Percentiles rank a stretch among this genome's conserved stretches.
These are phyloP conservation scores for Candida patagonica DNA, from an alignment of 805 yeast species.

Conservation along the genomic window DNA sequence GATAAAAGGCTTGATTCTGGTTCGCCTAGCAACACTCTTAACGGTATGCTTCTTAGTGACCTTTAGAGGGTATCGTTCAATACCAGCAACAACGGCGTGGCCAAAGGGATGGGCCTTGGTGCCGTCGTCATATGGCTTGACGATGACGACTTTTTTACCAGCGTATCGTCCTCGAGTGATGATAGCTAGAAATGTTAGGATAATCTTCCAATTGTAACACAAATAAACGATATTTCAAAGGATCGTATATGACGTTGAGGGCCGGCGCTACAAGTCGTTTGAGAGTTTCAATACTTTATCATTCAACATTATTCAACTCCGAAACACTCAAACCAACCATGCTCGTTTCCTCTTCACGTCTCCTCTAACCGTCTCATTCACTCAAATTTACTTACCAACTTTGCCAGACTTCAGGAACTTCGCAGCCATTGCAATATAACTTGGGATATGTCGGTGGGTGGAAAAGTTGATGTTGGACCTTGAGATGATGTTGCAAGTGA, in stretches of 20 bases:
- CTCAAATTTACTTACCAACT: conserved; percentile 74
- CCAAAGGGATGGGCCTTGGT: conserved; percentile 98
- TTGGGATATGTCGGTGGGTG: conserved; percentile 1
- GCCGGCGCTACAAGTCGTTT: no score
- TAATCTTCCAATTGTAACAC: no score
- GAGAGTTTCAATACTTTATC: no score
- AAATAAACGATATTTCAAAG: no score
- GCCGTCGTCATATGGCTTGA: conserved; percentile 98
- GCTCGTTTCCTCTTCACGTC: no score
- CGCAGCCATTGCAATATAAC: conserved; percentile 52
- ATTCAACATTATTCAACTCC: no score
- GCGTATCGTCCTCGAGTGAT: conserved; percentile 99
- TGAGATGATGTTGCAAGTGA: not conserved
- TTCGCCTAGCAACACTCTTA: conserved; percentile 94
- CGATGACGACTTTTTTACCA: conserved; percentile 99
- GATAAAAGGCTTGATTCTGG: conserved; percentile 98
- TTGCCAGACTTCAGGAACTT: conserved; percentile 99
- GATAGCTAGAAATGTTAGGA: conserved; percentile 40
- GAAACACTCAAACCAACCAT: no score
- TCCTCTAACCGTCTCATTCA: no score
- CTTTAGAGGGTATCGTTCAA: conserved; percentile 96
- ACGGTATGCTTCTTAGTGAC: conserved; percentile 91
- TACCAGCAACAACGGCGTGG: conserved; percentile 99
- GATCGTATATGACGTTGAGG: no score
- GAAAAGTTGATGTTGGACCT: not conserved